These are phyloP conservation scores for Sanghuangporus weigelae DNA, from an alignment of 1,284 basidiomycete genomes.

Conservation along the genomic window DNA sequence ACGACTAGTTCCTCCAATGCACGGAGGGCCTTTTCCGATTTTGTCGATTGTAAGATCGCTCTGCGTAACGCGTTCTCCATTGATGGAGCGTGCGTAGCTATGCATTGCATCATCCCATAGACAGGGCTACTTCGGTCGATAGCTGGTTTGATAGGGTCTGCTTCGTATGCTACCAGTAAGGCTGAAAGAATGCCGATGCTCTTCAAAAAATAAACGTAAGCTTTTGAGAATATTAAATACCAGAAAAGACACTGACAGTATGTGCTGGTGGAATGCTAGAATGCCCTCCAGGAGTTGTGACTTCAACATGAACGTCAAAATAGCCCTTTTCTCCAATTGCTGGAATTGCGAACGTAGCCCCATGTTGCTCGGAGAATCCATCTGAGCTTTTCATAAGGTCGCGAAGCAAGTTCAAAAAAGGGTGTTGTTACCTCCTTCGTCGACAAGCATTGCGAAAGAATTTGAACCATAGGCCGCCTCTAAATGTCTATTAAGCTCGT, in stretches of 20 bases:
- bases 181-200: conserved; percentile 42
- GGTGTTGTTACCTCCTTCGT: conserved; percentile 32
- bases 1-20: conserved; percentile 38
- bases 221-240: not conserved
- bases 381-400: conserved; percentile 1
- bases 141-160: conserved; percentile 30
- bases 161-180: conserved; percentile 39
- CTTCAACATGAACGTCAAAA: conserved; percentile 34
- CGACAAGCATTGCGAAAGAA: conserved; percentile 48
- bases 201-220: conserved; percentile 17
- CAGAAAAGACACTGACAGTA: conserved; percentile 19
- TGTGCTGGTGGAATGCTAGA: conserved; percentile 37
- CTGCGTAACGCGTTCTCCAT: conserved; percentile 34
- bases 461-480: conserved; percentile 45
- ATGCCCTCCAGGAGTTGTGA: conserved; percentile 41
- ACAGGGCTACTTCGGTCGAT: conserved; percentile 38
- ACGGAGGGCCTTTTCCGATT: conserved; percentile 37
- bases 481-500: conserved; percentile 32
- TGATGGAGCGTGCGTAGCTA: conserved; percentile 41
- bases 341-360: conserved; percentile 30
- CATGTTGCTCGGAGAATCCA: conserved; percentile 21
- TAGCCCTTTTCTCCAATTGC: conserved; percentile 46
- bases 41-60: conserved; percentile 32
- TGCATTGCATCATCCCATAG: conserved; percentile 38
- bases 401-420: not conserved